A percentile compares a stretch with the other conserved stretches of the same genome.
phyloP scores from a whole-genome alignment of 164 flowering plant species.

The Chloranthus sessilifolius region DNA sequence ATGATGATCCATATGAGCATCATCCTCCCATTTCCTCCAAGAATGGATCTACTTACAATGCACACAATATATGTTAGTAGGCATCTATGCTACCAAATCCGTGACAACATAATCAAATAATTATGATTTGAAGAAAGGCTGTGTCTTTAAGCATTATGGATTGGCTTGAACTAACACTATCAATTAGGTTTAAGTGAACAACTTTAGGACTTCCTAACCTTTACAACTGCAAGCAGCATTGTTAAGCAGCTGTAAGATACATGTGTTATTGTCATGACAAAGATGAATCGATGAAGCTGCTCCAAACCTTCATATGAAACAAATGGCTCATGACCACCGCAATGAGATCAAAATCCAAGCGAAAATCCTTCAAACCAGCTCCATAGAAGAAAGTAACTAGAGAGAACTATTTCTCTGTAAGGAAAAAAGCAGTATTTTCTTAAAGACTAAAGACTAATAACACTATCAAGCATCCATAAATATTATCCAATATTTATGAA shows the following conservation, averaged over 20 bases:
- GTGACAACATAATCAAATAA: no score
- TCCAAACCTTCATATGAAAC: slow-evolving; percentile 96
- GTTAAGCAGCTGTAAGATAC: slow-evolving; percentile 94
- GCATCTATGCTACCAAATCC: no score
- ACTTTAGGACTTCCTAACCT: slow-evolving; percentile 42
- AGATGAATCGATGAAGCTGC: slow-evolving; percentile 96
- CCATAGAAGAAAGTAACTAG: background rate
- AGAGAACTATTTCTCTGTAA: no score
- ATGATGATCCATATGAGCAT: slow-evolving; percentile 73
- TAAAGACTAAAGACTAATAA: no score
- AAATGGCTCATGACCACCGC: slow-evolving; percentile 89
- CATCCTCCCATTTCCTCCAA: slow-evolving; percentile 97
- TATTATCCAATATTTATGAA: no score
- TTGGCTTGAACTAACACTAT: no score
- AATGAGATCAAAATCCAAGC: slow-evolving; percentile 4
- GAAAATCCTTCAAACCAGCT: background rate
- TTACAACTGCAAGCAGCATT: slow-evolving; percentile 91
- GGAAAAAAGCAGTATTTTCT: no score
- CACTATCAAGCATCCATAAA: no score
- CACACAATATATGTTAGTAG: no score
- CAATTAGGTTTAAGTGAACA: no score
- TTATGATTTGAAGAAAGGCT: no score
- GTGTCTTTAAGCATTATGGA: no score
- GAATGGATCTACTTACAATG: slow-evolving; percentile 58
- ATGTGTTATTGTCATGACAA: slow-evolving; percentile 97